Evolutionary conservation across 1,284 basidiomycete genomes (phyloP).

Genomic region (Exsudoporus floridanus): DNA sequence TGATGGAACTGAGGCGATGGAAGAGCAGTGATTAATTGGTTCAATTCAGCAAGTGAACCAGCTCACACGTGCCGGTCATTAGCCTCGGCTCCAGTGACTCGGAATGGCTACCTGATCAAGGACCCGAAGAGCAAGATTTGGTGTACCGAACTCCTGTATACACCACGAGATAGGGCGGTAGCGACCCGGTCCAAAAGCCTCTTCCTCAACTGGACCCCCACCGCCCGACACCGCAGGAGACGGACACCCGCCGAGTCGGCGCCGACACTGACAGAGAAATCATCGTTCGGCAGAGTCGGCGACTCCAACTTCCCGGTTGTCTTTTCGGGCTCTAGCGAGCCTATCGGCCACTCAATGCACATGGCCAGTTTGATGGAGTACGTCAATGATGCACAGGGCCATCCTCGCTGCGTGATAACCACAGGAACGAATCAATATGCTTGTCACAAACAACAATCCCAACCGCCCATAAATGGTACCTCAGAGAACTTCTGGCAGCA

Average conservation of each 20-base stretch:
- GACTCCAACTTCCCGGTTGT: too few species aligned
- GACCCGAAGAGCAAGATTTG: neutral
- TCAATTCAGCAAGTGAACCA: neutral
- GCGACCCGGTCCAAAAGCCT: neutral
- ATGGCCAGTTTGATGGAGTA: neutral
- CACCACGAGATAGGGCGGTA: neutral
- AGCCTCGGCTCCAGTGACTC: too few species aligned
- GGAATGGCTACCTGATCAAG: too few species aligned
- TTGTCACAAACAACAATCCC: neutral
- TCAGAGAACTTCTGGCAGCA: neutral
- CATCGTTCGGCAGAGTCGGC: neutral
- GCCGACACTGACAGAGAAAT: slow-evolving; percentile 9
- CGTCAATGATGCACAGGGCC: neutral
- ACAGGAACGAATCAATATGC: neutral
- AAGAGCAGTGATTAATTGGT: neutral
- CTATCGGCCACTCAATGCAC: too few species aligned
- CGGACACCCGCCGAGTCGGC: neutral
- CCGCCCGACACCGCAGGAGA: neutral
- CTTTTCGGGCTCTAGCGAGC: too few species aligned
- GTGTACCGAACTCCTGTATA: too few species aligned
- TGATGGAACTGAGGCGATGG: neutral
- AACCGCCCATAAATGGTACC: neutral
- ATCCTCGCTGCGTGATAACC: neutral
- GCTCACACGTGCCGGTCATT: neutral
- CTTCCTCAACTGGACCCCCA: neutral